These are phyloP conservation scores for Skeletonema potamos DNA, from an alignment of 108 stramenopile genomes.

Conservation along the genomic window DNA sequence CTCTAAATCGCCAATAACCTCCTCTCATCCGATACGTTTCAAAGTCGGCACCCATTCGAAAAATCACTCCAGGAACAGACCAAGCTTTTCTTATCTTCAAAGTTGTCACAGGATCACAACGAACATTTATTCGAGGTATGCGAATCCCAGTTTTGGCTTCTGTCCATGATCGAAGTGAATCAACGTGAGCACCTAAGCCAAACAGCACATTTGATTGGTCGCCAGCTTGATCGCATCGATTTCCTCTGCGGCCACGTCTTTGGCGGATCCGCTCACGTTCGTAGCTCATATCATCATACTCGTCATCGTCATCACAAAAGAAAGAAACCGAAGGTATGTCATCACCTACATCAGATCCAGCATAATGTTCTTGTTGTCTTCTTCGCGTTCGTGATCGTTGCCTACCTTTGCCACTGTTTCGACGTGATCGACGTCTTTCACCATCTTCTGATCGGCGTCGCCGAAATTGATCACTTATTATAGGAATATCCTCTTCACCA, in stretches of 20 bases:
- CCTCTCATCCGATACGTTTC: conserved; percentile 32
- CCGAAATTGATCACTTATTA: conserved; percentile 11
- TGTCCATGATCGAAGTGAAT: conserved; percentile 35
- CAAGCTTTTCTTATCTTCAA: conserved; percentile 48
- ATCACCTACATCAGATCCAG: conserved; percentile 1
- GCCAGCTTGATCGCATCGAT: neutral
- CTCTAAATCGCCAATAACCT: conserved; percentile 34
- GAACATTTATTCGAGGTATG: conserved; percentile 33
- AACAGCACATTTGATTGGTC: neutral
- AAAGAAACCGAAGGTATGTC: conserved; percentile 1
- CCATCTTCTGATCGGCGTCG: neutral
- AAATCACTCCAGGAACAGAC: conserved; percentile 34
- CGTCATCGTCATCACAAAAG: conserved; percentile 8
- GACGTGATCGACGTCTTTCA: neutral
- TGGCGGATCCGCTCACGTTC: conserved; percentile 16
- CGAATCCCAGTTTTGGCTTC: conserved; percentile 32
- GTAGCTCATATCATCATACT: conserved; percentile 7
- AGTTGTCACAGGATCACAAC: conserved; percentile 39
- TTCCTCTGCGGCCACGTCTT: conserved; percentile 6
- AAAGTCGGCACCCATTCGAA: conserved; percentile 42
- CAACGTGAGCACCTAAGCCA: conserved; percentile 11
- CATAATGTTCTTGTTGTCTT: neutral
- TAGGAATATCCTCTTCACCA: conserved; percentile 31
- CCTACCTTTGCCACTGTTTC: neutral
- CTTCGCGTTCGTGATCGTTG: neutral